These are phyloP conservation scores for Rubus idaeus DNA, from an alignment of 306 rosid species.

Conservation along the genomic window DNA sequence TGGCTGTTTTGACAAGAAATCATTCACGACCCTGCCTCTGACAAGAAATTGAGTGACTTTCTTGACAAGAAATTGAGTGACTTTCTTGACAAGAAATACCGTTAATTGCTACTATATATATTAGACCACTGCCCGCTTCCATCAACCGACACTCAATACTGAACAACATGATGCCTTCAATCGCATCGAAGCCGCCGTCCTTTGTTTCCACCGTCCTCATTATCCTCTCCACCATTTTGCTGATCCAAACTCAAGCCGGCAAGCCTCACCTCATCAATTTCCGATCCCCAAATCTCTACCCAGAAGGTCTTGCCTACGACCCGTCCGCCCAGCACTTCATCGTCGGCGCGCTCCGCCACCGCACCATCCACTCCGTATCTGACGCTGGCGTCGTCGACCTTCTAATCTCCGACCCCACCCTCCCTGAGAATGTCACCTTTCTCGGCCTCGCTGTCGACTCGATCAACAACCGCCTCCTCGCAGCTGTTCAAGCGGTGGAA, in stretches of 20 bases:
- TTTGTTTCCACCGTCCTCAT: neutral
- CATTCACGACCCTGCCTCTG: neutral
- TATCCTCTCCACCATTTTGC: slow-evolving; percentile 22
- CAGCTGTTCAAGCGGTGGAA: slow-evolving; percentile 39
- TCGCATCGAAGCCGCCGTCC: slow-evolving; percentile 11
- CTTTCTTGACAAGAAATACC: slow-evolving; percentile 20
- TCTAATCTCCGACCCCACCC: slow-evolving; percentile 56
- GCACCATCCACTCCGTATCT: slow-evolving; percentile 57
- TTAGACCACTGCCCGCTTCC: neutral
- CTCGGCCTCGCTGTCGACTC: slow-evolving; percentile 66
- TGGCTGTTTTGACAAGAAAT: slow-evolving; percentile 15
- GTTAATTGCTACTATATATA: neutral
- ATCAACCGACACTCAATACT: neutral
- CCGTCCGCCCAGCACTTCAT: slow-evolving; percentile 62
- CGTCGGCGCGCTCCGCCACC: slow-evolving; percentile 54
- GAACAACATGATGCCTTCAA: too few relatives aligned
- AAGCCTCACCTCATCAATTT: slow-evolving; percentile 59
- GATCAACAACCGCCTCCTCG: slow-evolving; percentile 61
- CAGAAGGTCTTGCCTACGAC: slow-evolving; percentile 72
- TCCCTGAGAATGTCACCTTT: slow-evolving; percentile 64
- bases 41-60: too few relatives aligned
- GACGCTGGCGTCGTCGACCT: slow-evolving; percentile 68
- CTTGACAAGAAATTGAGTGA: neutral
- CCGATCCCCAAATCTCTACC: slow-evolving; percentile 75
- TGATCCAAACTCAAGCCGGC: slow-evolving; percentile 28